phyloP scores from a whole-genome alignment of 192 early-diverging fungal genomes.

The Umbelopsis isabellina region DNA sequence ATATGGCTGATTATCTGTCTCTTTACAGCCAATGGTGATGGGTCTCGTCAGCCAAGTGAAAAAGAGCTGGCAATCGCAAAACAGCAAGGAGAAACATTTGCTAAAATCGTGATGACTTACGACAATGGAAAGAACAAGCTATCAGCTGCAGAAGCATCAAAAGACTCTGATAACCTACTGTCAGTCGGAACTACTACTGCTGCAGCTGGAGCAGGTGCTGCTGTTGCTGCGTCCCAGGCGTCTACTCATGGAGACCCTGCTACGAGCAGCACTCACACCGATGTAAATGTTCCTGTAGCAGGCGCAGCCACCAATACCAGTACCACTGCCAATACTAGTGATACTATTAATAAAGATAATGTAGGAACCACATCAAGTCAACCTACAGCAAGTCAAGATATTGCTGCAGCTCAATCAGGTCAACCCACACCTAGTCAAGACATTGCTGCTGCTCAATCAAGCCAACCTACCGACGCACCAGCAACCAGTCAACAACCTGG shows the following conservation, averaged over 20 bases:
- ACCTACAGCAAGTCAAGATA: too few species aligned
- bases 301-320: not conserved
- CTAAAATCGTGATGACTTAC: constrained; percentile 43
- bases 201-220: constrained; percentile 4
- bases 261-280: constrained; percentile 9
- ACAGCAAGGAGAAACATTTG: constrained; percentile 66
- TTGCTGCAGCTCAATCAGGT: too few species aligned
- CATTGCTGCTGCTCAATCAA: not conserved
- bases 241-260: not conserved
- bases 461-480: not conserved
- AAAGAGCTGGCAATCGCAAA: constrained; percentile 67
- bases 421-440: too few species aligned
- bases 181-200: not conserved
- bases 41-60: constrained; percentile 63
- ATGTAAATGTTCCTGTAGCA: constrained; percentile 2
- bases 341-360: too few species aligned
- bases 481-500: too few species aligned
- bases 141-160: not conserved
- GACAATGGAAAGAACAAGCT: constrained; percentile 26
- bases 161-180: not conserved
- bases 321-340: too few species aligned
- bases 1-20: not conserved
- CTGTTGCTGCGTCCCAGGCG: not conserved
- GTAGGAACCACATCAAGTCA: too few species aligned
- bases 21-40: constrained; percentile 57